Evolutionary conservation across 805 yeast genomes (phyloP).

Genomic region (Candida chauliodis): DNA sequence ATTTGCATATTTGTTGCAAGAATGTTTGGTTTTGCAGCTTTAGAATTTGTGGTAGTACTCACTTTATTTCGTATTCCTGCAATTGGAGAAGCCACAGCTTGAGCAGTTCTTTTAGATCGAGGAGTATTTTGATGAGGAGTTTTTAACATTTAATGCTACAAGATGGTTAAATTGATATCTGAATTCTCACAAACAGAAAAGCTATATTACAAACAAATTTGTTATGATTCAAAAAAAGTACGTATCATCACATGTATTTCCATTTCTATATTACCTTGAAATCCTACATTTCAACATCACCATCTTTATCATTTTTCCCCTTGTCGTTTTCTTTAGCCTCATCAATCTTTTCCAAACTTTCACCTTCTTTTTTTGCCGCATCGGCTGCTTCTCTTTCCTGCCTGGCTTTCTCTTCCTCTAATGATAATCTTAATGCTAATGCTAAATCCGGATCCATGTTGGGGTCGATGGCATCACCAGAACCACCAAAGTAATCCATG

Average conservation of each 20-base stretch:
- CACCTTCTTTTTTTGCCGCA: conserved; percentile 19
- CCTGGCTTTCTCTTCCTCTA: conserved; percentile 92
- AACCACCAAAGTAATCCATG: conserved; percentile 35
- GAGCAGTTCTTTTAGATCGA: no score
- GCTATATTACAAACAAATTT: background rate
- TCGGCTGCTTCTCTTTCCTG: conserved; percentile 68
- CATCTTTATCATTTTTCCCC: conserved; percentile 4
- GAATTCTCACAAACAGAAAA: no score
- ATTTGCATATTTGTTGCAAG: conserved; percentile 7
- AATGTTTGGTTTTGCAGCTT: background rate
- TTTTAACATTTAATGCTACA: no score
- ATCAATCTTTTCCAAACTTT: conserved; percentile 30
- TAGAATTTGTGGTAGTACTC: no score
- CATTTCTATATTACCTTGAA: conserved; percentile 6
- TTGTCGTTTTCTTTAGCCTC: conserved; percentile 19
- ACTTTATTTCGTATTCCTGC: no score
- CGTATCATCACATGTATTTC: conserved; percentile 3
- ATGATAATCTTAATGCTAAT: conserved; percentile 86
- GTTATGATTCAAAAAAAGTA: background rate
- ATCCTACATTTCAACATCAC: conserved; percentile 17
- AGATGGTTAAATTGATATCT: no score
- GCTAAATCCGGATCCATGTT: conserved; percentile 96
- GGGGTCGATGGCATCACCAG: conserved; percentile 59
- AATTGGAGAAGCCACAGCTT: no score
- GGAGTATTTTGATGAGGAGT: no score